Base-by-base conservation (phyloP, 371 early-diverging fungal genomes). In the Mortierella sp. region DNA sequence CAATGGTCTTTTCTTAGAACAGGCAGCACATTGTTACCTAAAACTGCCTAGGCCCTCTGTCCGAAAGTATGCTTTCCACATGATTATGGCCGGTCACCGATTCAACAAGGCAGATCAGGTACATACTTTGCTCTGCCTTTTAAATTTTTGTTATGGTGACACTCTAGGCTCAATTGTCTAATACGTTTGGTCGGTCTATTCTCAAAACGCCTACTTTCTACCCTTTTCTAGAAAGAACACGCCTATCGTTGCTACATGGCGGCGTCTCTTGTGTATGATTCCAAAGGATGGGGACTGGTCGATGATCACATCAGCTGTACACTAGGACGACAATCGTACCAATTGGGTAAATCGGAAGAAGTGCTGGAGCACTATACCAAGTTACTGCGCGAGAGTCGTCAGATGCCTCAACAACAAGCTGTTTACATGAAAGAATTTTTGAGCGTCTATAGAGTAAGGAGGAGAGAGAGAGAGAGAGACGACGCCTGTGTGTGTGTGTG, bases 301-400 rank as follows among this genome's bases (percentile, higher is more conserved):
- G 92, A 94, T 55, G 94, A 94, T 60, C 95, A 96, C 77, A 88
- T 96, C 57, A 87, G 94, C 67, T 96, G 95, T 74, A 90, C 94
- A 1, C 85, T 97, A 2, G 97, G 96, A 0, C 83, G 93, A 37
- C 94, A 95, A 72, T 83, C 89, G 0, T 89, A 84, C 30, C 88
- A 90, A 72, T 67, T 90, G n/a, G 88, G 87, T 9, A 82, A 84
- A 15, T 68, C 90, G 21, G 85, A 88, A 48, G 85, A 85, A 19
- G 87, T 90, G 0, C 81, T 89, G 9, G 74, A 81, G 1, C 87
- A 88, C 75, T 94, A 92, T 73, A 80, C 84, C 9, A 88, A 88
- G 71, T 84, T 94, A n/a, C 76, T 95, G 48, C 80, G 86, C 0
- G 87, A 88, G 56, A 88, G 87, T 37, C 83, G 86, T 29, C 94